Evolutionary conservation across 1,284 basidiomycete species (phyloP).

Genomic region (Trichosporon sp.): DNA sequence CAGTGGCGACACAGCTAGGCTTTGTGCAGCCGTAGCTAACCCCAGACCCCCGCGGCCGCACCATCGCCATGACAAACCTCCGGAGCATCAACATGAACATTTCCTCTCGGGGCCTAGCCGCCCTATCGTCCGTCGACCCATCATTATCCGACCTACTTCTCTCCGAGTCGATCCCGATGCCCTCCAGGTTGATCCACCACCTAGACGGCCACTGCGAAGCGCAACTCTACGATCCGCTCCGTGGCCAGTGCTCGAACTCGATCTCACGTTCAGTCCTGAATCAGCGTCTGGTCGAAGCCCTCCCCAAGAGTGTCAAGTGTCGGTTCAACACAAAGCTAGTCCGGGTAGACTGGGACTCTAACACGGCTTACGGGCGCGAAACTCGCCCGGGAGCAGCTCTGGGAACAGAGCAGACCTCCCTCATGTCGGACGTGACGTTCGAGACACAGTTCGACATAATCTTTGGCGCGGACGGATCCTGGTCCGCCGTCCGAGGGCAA

Average conservation of each 20-base stretch:
- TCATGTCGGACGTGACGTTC: conserved; percentile 7
- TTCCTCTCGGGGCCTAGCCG: conserved; percentile 83
- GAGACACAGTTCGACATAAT: conserved; percentile 68
- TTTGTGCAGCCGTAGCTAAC: neutral
- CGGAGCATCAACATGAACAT: conserved; percentile 96
- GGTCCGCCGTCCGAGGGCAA: conserved; percentile 75
- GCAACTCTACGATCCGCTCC: conserved; percentile 72
- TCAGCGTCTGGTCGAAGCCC: conserved; percentile 65
- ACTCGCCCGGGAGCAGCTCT: conserved; percentile 4
- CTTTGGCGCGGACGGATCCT: conserved; percentile 82
- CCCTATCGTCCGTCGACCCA: conserved; percentile 72
- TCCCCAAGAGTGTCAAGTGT: conserved; percentile 58
- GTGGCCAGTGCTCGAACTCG: conserved; percentile 90
- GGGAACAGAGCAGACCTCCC: conserved; percentile 20
- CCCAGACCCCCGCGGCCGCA: conserved; percentile 42
- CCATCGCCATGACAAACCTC: conserved; percentile 38
- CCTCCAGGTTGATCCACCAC: conserved; percentile 90
- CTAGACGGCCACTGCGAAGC: conserved; percentile 63
- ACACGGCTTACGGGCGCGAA: conserved; percentile 31
- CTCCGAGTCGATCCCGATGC: conserved; percentile 82
- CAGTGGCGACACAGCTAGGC: neutral
- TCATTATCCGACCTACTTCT: conserved; percentile 69
- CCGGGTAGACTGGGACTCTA: conserved; percentile 63
- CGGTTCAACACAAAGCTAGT: conserved; percentile 79
- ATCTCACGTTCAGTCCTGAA: conserved; percentile 85